Base-by-base conservation (phyloP, 2,329 filamentous ascomycete genomes). In the Trichophyton rubrum region DNA sequence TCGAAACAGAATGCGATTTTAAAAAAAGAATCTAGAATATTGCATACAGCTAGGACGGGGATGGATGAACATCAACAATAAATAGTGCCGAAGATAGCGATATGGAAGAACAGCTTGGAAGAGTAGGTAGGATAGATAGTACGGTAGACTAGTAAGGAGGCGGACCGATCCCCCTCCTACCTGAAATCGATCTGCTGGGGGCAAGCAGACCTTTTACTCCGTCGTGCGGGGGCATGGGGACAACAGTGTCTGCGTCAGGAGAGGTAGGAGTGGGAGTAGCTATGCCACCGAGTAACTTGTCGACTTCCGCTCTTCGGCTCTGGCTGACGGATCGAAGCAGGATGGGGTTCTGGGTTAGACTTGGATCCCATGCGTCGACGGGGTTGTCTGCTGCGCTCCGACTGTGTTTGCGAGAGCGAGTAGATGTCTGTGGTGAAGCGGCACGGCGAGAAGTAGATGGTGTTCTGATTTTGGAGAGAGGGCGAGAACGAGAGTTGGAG, bases 251-350 rank as follows among this genome's bases (percentile, higher is more conserved):
- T 11, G 11, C 24, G 20, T 22, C 17, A 8, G 53, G n/a, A 8
- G 7, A 2, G 9, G 53, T 61, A 15, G 68, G 67, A 9, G 69
- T 69, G 20, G 74, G 67, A 11, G 69, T 69, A 17, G 74, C 63
- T 62, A 74, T 72, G 0, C 71, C 70, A 51, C 73, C 69, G 41
- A 76, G 62, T 9, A 76, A 67, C 43, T 71, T 72, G 41, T 70
- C 68, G 35, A 76, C 63, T 41, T 76, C 69, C 55, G 69, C 69
- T 33, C 69, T 63, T 33, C 60, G 65, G 27, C 62, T 61, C 3
- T 61, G 56, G 59, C 61, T 65, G 49, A 61, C 17, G 22, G 62
- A 63, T 24, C 59, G 55, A 13, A 58, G 35, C n/a, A 57, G 11
- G 4, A 55, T 55, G 56, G 38, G 9, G 66, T 67, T 66, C 65